phyloP scores from a whole-genome alignment of 2,329 filamentous ascomycete species.

The Hymenoscyphus occultus region DNA sequence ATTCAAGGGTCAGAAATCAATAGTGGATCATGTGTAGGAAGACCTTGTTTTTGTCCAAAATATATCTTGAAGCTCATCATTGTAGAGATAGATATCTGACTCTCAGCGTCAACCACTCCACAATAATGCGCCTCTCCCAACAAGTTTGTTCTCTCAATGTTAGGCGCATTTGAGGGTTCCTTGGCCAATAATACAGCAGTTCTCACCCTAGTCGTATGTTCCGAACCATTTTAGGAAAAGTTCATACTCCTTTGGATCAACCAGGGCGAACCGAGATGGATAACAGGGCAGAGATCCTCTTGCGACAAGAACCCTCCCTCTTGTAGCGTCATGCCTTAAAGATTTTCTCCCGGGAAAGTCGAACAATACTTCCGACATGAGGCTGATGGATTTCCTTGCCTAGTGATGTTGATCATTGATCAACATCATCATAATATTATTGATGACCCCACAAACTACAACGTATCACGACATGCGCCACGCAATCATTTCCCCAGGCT shows the following conservation, averaged over 20 bases:
- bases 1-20: not conserved
- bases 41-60: not conserved
- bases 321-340: not conserved
- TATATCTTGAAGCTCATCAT: not conserved
- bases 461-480: slow-evolving; percentile 1
- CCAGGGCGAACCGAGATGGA: not conserved
- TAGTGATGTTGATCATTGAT: not conserved
- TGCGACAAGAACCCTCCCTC: not conserved
- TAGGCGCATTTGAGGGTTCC: not conserved
- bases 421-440: not conserved
- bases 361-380: slow-evolving; percentile 6
- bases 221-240: not conserved
- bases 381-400: slow-evolving; percentile 6
- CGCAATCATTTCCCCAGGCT: slow-evolving; percentile 5
- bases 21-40: not conserved
- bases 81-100: not conserved
- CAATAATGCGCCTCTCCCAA: not conserved
- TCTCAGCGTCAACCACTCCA: not conserved
- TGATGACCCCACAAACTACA: slow-evolving; percentile 6
- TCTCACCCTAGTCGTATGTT: not conserved
- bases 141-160: not conserved
- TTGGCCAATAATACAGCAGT: not conserved
- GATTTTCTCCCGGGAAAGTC: not conserved
- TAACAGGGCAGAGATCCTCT: not conserved
- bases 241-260: not conserved